Percentiles rank a stretch among this genome's conserved stretches.
These are phyloP conservation scores for Jackrogersella minutella DNA, from an alignment of 495 filamentous ascomycete species.

Conservation along the genomic window DNA sequence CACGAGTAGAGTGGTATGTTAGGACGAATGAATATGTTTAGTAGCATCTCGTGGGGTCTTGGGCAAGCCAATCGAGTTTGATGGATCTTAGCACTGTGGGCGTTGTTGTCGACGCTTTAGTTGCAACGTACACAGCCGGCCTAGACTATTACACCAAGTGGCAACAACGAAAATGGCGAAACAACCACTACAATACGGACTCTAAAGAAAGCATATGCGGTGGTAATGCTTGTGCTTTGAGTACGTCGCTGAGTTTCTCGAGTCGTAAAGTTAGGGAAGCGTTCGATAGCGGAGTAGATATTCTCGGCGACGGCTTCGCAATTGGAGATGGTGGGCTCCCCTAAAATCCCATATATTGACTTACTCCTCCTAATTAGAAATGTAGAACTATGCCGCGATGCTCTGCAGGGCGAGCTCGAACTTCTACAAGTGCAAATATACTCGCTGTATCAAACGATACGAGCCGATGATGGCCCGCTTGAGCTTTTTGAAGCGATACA, in stretches of 20 bases:
- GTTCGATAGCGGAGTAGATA: slow-evolving; percentile 46
- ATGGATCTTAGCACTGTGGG: slow-evolving; percentile 48
- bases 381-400: slow-evolving; percentile 42
- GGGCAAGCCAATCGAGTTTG: slow-evolving; percentile 14
- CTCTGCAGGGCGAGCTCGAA: slow-evolving; percentile 36
- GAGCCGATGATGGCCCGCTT: slow-evolving; percentile 25
- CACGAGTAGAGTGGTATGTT: neutral
- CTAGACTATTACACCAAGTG: slow-evolving; percentile 49
- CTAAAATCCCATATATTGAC: neutral
- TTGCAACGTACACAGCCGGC: slow-evolving; percentile 44
- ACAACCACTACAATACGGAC: slow-evolving; percentile 31
- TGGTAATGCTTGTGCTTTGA: slow-evolving; percentile 40
- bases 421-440: slow-evolving; percentile 42
- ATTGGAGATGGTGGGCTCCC: slow-evolving; percentile 49
- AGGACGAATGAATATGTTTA: neutral
- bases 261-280: slow-evolving; percentile 45
- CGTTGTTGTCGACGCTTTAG: slow-evolving; percentile 43
- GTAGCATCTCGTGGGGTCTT: slow-evolving; percentile 7
- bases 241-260: slow-evolving; percentile 48
- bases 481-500: slow-evolving; percentile 44
- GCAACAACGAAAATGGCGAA: slow-evolving; percentile 42
- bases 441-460: slow-evolving; percentile 29
- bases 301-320: slow-evolving; percentile 48
- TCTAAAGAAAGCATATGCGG: slow-evolving; percentile 20
- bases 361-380: slow-evolving; percentile 6